These are phyloP conservation scores for Monascus purpureus DNA, from an alignment of 495 filamentous ascomycete genomes.

Conservation along the genomic window DNA sequence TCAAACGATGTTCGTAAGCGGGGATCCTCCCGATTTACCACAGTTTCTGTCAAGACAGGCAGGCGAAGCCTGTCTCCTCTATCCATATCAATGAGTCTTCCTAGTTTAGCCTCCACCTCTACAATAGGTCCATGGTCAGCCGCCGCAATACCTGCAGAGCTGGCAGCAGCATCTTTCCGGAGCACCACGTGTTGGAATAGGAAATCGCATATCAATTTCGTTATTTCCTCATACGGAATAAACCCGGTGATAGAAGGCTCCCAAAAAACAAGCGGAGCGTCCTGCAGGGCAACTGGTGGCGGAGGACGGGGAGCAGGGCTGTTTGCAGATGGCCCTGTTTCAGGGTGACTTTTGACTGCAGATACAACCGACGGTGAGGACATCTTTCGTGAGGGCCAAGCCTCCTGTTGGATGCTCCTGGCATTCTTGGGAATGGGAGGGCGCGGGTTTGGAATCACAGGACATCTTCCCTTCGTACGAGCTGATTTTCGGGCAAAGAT, in stretches of 20 bases:
- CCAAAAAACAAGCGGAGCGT: slow-evolving; percentile 46
- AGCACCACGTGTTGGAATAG: slow-evolving; percentile 54
- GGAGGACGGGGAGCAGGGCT: slow-evolving; percentile 3
- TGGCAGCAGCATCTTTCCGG: slow-evolving; percentile 36
- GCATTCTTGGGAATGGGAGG: slow-evolving; percentile 23
- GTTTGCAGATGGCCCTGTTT: slow-evolving; percentile 7
- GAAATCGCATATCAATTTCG: slow-evolving; percentile 57
- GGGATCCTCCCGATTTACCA: slow-evolving; percentile 40
- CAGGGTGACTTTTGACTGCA: slow-evolving; percentile 5
- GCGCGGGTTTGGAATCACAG: slow-evolving; percentile 22
- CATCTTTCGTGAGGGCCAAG: slow-evolving; percentile 15
- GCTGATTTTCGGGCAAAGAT: slow-evolving; percentile 30
- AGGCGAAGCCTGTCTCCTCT: slow-evolving; percentile 51
- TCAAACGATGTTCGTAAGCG: slow-evolving; percentile 45
- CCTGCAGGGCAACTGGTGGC: slow-evolving; percentile 4
- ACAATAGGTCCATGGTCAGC: slow-evolving; percentile 51
- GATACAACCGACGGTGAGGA: slow-evolving; percentile 10
- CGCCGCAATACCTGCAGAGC: slow-evolving; percentile 30
- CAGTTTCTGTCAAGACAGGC: slow-evolving; percentile 49
- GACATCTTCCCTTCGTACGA: slow-evolving; percentile 22
- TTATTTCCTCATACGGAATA: slow-evolving; percentile 53
- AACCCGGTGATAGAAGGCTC: slow-evolving; percentile 56
- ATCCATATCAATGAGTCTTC: slow-evolving; percentile 58
- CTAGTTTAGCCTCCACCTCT: slow-evolving; percentile 87
- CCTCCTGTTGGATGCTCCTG: slow-evolving; percentile 10